Percentiles rank a stretch among this genome's conserved stretches.
phyloP scores from a whole-genome alignment of 805 yeast genomes.

The Ogataea zsoltii region DNA sequence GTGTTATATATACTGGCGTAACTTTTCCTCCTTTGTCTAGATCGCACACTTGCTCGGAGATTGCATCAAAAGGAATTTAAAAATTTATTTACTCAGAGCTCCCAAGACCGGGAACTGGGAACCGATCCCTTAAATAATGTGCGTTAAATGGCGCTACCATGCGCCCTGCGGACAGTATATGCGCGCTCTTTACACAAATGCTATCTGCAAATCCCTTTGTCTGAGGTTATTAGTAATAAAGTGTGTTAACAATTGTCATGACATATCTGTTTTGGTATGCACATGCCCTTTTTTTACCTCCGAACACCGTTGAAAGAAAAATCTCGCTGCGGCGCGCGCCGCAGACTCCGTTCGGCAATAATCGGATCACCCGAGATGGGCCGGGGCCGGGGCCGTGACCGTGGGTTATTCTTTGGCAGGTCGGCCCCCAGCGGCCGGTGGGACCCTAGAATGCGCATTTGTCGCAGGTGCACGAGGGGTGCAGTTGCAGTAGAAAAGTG shows the following conservation, averaged over 20 bases:
- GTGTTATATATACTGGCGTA: too few species aligned
- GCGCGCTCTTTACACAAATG: constrained; percentile 1
- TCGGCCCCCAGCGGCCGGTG: too few species aligned
- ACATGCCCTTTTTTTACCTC: constrained; percentile 4
- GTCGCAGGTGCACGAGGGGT: too few species aligned
- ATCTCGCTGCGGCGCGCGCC: background rate
- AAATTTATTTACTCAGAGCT: background rate
- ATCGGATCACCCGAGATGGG: background rate
- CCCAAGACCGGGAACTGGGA: constrained; percentile 2
- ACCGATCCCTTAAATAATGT: constrained; percentile 1
- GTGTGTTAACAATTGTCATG: constrained; percentile 2
- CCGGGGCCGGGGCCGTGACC: background rate
- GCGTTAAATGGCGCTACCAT: background rate
- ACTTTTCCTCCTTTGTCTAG: too few species aligned
- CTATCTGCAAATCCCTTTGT: constrained; percentile 3
- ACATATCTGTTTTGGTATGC: constrained; percentile 4
- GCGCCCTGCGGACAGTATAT: constrained; percentile 1
- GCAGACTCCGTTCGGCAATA: constrained; percentile 5
- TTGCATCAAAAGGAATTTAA: background rate
- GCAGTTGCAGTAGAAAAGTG: too few species aligned
- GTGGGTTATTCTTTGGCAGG: background rate
- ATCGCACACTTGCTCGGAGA: background rate
- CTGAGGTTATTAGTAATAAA: background rate
- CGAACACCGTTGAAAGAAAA: constrained; percentile 3
- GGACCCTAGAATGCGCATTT: too few species aligned